Evolutionary conservation across 2,329 filamentous ascomycete species (phyloP).

Genomic region (Blastomyces emzantsi): DNA sequence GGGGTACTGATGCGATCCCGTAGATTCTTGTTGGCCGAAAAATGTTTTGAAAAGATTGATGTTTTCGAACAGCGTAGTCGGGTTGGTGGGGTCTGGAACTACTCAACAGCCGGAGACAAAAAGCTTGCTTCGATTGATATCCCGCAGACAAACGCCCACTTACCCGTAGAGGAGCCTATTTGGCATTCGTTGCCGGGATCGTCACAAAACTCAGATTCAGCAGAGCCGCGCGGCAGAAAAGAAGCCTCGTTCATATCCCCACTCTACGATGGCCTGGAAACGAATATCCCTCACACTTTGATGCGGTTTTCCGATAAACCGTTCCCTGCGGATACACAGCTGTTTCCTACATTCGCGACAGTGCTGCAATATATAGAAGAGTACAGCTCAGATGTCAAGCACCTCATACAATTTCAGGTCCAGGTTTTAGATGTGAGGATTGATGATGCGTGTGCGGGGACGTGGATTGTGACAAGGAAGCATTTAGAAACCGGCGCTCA

Average conservation of each 20-base stretch:
- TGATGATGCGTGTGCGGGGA: constrained; percentile 25
- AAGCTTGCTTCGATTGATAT: constrained; percentile 40
- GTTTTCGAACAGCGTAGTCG: constrained; percentile 73
- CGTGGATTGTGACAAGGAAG: constrained; percentile 54
- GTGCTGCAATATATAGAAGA: constrained; percentile 65
- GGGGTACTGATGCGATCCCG: not conserved
- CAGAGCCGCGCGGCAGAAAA: constrained; percentile 10
- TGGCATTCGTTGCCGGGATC: constrained; percentile 32
- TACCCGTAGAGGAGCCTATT: constrained; percentile 55
- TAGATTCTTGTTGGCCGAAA: constrained; percentile 64
- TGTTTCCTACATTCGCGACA: constrained; percentile 64
- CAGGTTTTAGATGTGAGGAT: constrained; percentile 55
- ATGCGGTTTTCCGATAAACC: constrained; percentile 70
- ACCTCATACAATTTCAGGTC: constrained; percentile 60
- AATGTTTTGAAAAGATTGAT: constrained; percentile 58
- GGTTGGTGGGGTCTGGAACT: constrained; percentile 81
- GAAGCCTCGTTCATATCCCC: constrained; percentile 65
- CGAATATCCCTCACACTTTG: constrained; percentile 72
- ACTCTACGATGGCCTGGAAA: constrained; percentile 72
- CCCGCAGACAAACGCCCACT: constrained; percentile 60
- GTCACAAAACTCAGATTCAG: not conserved
- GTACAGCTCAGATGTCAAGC: constrained; percentile 60
- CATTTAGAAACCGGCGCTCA: constrained; percentile 40
- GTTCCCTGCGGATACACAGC: constrained; percentile 54
- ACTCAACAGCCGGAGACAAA: constrained; percentile 47